Evolutionary conservation across 2,329 filamentous ascomycete genomes (phyloP).

Genomic region (Botryotinia convoluta): DNA sequence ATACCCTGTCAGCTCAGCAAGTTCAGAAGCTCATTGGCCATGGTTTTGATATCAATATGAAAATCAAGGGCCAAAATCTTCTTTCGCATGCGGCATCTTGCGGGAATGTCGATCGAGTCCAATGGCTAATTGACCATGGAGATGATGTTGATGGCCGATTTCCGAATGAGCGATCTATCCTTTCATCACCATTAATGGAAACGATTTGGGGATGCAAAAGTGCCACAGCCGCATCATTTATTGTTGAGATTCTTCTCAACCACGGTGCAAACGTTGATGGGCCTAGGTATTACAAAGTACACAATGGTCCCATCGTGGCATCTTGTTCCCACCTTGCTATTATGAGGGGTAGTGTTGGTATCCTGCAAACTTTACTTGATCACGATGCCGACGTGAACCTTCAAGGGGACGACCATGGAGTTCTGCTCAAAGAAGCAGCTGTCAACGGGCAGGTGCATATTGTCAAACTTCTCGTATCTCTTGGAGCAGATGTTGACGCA

Average conservation of each 20-base stretch:
- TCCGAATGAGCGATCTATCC: background rate
- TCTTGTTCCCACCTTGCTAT: background rate
- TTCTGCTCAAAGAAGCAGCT: background rate
- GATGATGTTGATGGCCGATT: background rate
- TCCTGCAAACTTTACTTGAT: background rate
- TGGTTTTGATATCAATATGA: background rate
- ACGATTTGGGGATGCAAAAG: background rate
- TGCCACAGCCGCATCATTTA: background rate
- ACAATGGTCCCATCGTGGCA: background rate
- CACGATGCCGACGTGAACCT: background rate
- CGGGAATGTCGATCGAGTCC: background rate
- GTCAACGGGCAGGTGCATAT: fast-evolving
- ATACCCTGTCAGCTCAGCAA: background rate
- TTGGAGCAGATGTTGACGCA: background rate
- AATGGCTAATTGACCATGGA: background rate
- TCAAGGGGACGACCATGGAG: background rate
- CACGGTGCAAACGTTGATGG: background rate
- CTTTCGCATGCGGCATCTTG: background rate
- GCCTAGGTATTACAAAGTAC: background rate
- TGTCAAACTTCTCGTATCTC: background rate
- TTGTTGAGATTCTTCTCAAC: background rate
- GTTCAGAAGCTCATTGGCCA: background rate
- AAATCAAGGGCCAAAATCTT: background rate
- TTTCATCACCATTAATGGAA: background rate
- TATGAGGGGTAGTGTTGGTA: background rate